Conservation (phyloP, 2,329 filamentous ascomycete species). For the Claviceps arundinis region DNA sequence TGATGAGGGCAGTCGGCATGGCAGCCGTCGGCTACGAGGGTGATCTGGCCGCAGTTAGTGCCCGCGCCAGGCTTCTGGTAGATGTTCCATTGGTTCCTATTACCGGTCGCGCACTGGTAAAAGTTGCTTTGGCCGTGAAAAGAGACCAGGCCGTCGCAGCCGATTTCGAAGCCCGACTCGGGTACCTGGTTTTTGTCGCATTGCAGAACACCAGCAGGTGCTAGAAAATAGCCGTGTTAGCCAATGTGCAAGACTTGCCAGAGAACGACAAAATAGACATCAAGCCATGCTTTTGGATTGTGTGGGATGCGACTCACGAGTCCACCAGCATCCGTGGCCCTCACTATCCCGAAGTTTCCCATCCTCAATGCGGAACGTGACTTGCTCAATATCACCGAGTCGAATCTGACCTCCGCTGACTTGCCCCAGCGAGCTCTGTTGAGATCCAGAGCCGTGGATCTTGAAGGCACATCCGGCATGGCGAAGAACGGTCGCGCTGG, state of each 20-base stretch:
- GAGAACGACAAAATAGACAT: too few relatives aligned
- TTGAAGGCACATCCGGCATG: conserved; percentile 26
- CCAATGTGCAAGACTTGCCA: background rate
- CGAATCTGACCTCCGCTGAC: conserved; percentile 44
- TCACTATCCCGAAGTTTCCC: conserved; percentile 41
- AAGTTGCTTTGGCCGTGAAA: conserved; percentile 40
- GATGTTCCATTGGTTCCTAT: conserved; percentile 40
- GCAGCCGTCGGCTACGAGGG: conserved; percentile 28
- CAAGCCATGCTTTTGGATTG: background rate
- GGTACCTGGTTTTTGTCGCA: conserved; percentile 42
- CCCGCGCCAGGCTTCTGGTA: conserved; percentile 29
- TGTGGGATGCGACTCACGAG: conserved; percentile 26
- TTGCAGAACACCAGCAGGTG: conserved; percentile 45
- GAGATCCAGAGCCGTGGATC: conserved; percentile 33
- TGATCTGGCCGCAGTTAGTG: conserved; percentile 34
- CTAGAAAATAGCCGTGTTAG: conserved; percentile 14
- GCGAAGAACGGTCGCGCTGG: conserved; percentile 9
- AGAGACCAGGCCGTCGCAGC: conserved; percentile 35
- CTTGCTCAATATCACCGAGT: conserved; percentile 33
- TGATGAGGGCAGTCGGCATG: conserved; percentile 6
- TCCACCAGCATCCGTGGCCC: conserved; percentile 50
- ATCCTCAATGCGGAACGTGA: conserved; percentile 40
- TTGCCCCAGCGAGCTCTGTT: conserved; percentile 41
- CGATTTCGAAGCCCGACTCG: conserved; percentile 42
- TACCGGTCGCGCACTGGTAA: conserved; percentile 44